Evolutionary conservation across 768 basidiomycete genomes (phyloP), one percentile per base, ranked within the genome.

Genomic region (Kwoniella sp.): DNA sequence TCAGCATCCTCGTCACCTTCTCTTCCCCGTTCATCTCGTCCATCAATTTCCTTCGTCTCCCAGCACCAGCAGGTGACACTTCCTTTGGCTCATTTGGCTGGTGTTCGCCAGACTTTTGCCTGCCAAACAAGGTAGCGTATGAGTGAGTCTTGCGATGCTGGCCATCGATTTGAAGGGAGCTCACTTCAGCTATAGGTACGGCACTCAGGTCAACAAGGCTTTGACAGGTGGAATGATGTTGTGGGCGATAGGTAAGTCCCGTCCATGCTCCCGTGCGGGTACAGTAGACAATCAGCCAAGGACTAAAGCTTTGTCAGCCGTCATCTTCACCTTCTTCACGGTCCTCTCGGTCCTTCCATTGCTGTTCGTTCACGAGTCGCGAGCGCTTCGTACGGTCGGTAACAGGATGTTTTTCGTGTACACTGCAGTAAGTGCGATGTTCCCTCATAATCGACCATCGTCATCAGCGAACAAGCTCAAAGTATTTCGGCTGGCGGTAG

Each of bases 1-100:
- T n/a, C n/a, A 73, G 72, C 6, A 70, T 72, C 52, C 56, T 74
- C 26, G 48, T 67, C 31, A 70, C 69, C n/a, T 74, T 74, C 57
- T 74, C 73, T 2, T 58, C 73, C 1, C 73, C 73, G 5, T 74
- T 74, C 52, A 72, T 74, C 50, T 45, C 50, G 6, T 58, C 64
- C 7, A 72, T 74, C 62, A 58, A 62, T 39, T 74, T 74, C 47
- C 50, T 74, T 9, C 22, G 39, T 7, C 58, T 67, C 3, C 58
- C 57, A 10, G 26, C 49, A 7, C n/a, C 46, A 3, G 46, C 38
- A 14, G 60, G 57, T 6, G 46, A 29, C 14, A 66, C 66, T n/a
- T 60, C 45, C 2, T 72, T 69, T 28, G 73, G 73, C 2, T 40
- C 63, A 19, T 74, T 74, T 42, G 73, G 73, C 33, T 72, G 67